Evolutionary conservation across 257 asterid genomes (phyloP).

Genomic region (Solanum etuberosum): DNA sequence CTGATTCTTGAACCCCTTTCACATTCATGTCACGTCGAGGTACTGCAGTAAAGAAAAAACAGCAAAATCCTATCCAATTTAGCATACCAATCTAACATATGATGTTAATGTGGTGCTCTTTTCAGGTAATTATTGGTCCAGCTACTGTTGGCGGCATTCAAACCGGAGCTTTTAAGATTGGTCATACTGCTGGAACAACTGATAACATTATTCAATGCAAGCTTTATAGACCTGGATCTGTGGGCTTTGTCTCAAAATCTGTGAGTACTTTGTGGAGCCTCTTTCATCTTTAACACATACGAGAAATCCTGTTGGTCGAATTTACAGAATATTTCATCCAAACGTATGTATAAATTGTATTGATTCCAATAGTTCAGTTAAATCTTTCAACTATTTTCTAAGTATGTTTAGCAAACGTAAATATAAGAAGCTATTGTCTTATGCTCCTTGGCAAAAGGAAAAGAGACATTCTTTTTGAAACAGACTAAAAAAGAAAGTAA

Average conservation of each 20-base stretch:
- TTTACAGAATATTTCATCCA: background rate
- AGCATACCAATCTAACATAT: background rate
- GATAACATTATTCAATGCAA: slow-evolving; percentile 91
- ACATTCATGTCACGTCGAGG: background rate
- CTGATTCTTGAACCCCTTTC: background rate
- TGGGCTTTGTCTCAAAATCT: too few species aligned
- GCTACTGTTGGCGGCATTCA: slow-evolving; percentile 98
- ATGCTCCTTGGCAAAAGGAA: slow-evolving; percentile 24
- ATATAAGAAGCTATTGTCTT: too few species aligned
- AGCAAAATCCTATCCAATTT: background rate
- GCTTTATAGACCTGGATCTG: slow-evolving; percentile 92
- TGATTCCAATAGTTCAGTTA: background rate
- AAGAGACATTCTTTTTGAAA: slow-evolving; percentile 9
- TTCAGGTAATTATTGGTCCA: slow-evolving; percentile 88
- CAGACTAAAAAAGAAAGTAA: too few species aligned
- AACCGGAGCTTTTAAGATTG: slow-evolving; percentile 98
- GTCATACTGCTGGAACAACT: slow-evolving; percentile 97
- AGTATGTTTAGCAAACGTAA: too few species aligned
- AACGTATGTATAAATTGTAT: background rate
- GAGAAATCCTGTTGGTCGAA: background rate
- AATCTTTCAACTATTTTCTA: background rate
- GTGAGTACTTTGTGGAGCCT: slow-evolving; percentile 56
- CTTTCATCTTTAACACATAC: background rate
- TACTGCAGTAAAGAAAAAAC: background rate
- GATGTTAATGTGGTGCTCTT: background rate